These are phyloP conservation scores for Septoria petroselini DNA, from an alignment of 2,329 filamentous ascomycete genomes.

Conservation along the genomic window DNA sequence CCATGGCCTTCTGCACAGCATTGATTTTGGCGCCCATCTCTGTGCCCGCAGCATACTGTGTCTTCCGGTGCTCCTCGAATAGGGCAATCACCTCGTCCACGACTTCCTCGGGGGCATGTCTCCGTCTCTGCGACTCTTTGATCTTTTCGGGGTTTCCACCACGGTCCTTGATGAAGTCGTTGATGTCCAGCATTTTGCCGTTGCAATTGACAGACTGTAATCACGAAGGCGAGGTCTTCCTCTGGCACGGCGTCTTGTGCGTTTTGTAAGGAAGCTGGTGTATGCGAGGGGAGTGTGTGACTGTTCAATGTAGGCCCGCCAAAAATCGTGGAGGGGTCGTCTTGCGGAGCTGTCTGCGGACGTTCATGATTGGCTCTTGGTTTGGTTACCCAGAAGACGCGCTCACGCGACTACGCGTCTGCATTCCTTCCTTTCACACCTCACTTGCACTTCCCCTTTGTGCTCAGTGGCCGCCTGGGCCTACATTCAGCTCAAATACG, in stretches of 20 bases:
- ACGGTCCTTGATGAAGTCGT: conserved; percentile 65
- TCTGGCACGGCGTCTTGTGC: neutral
- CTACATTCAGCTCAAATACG: neutral
- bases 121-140: conserved; percentile 81
- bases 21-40: conserved; percentile 85
- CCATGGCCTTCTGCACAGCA: conserved; percentile 83
- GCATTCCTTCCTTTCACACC: neutral
- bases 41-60: conserved; percentile 55
- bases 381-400: neutral
- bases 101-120: conserved; percentile 73
- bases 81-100: conserved; percentile 88
- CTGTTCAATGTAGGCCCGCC: conserved; percentile 8
- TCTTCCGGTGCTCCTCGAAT: conserved; percentile 80
- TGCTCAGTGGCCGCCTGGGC: neutral
- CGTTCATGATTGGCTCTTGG: conserved; percentile 3
- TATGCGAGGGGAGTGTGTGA: conserved; percentile 1
- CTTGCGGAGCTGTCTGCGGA: conserved; percentile 1
- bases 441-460: neutral
- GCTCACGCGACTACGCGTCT: conserved; percentile 6
- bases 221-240: neutral
- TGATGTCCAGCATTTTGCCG: conserved; percentile 44
- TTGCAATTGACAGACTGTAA: neutral
- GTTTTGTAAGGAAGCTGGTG: neutral
- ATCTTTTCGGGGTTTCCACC: conserved; percentile 90
- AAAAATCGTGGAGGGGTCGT: conserved; percentile 3